Base-by-base conservation (phyloP, 148 eudicot species). In the Fallopia convolvulus region DNA sequence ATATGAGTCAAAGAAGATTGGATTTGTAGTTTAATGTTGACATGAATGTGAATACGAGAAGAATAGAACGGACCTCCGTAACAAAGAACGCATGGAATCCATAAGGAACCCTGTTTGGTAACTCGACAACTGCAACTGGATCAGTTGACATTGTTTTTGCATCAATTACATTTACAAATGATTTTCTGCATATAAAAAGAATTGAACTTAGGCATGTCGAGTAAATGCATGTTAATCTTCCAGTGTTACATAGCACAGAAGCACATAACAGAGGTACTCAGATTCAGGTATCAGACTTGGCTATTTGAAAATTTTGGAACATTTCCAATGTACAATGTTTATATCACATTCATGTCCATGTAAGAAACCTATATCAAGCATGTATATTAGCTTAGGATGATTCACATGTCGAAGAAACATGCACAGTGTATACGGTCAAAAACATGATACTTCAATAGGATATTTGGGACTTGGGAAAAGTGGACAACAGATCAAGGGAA, bases 51-150 rank as follows among this genome's bases (percentile, higher is more conserved):
- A 9, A 66, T 40, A 70, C 15, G 72, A 61, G 1, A 36, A 32
- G 7, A 48, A 56, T 70, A 10, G 52, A 53, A 84, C 92, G 61
- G 50, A 93, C 98, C 98, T 93, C 98, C 15, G 93, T 89, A 2
- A 93, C 90, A 77, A 94, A 94, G 89, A 94, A 88, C 75, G 98
- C 98, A 83, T 94, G 98, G 82, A 94, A 94, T 53, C 98, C 98
- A 72, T 90, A 92, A 7, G 98, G 97, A 85, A 94, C 98, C 82
- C 98, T 89, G 4, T 80, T 77, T 0, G 97, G 98, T 63, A 94
- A 86, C 75, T 90, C 96, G 72, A 92, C 92, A 63, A 92, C 89
- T 8, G 97, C 97, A 79, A 94, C 95, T 39, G 98, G 93, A 82
- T 94, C 97, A 76, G 91, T 77, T 61, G 98, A 90, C 97, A 94